Evolutionary conservation across 352 stramenopile genomes (phyloP).

Genomic region (Globisporangium lucens): DNA sequence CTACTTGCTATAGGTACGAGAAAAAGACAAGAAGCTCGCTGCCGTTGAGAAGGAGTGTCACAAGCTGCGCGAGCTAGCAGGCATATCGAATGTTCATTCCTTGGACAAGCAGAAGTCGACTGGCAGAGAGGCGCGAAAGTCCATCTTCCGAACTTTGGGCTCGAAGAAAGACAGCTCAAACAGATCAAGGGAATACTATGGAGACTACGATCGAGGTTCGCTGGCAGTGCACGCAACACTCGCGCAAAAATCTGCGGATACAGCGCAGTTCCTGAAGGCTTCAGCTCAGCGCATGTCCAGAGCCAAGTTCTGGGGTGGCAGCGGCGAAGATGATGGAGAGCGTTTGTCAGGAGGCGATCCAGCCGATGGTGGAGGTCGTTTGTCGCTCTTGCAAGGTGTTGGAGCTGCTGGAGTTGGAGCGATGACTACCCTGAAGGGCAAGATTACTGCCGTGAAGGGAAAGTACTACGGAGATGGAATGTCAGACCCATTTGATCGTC

Average conservation of each 20-base stretch:
- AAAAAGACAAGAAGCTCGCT: slow-evolving; percentile 85
- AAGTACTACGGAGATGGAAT: slow-evolving; percentile 64
- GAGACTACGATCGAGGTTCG: slow-evolving; percentile 43
- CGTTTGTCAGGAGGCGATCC: slow-evolving; percentile 48
- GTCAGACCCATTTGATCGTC: slow-evolving; percentile 10
- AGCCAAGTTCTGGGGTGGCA: slow-evolving; percentile 56
- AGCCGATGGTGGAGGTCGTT: slow-evolving; percentile 38
- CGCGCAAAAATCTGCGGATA: slow-evolving; percentile 71
- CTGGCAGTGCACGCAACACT: slow-evolving; percentile 54
- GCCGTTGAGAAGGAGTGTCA: slow-evolving; percentile 63
- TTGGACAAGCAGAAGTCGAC: slow-evolving; percentile 32
- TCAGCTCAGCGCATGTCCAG: slow-evolving; percentile 67
- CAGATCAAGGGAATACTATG: slow-evolving; percentile 17
- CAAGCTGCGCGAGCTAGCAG: slow-evolving; percentile 62
- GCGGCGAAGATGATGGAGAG: slow-evolving; percentile 40
- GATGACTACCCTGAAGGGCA: slow-evolving; percentile 74
- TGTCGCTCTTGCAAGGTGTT: slow-evolving; percentile 69
- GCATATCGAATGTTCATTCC: slow-evolving; percentile 16
- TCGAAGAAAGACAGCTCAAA: slow-evolving; percentile 68
- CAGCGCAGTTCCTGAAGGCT: slow-evolving; percentile 68
- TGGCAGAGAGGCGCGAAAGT: slow-evolving; percentile 40
- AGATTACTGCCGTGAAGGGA: slow-evolving; percentile 68
- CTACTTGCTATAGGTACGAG: slow-evolving; percentile 37
- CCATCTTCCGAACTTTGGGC: slow-evolving; percentile 63
- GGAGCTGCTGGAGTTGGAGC: slow-evolving; percentile 47